phyloP scores from a whole-genome alignment of 2,329 filamentous ascomycete genomes.

The Erysiphe pisi region DNA sequence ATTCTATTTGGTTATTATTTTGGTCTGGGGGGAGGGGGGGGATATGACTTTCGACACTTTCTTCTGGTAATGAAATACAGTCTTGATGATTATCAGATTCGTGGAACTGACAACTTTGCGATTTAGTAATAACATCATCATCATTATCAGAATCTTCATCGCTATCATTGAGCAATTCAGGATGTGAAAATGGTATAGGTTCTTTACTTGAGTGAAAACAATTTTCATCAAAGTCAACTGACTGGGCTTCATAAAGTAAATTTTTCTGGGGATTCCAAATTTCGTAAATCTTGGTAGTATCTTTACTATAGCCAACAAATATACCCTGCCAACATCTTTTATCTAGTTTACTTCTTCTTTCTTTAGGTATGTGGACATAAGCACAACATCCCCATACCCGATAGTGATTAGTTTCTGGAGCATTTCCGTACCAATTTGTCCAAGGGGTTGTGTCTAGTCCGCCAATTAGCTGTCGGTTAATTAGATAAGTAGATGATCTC shows the following conservation, averaged over 20 bases:
- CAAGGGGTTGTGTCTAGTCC: neutral
- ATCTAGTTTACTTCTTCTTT: conserved; percentile 8
- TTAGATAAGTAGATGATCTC: neutral
- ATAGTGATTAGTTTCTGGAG: neutral
- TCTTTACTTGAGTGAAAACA: neutral
- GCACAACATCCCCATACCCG: neutral
- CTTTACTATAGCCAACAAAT: neutral
- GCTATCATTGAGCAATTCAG: neutral
- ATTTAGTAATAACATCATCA: neutral
- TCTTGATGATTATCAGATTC: neutral
- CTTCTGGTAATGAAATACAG: neutral
- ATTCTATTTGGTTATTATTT: neutral
- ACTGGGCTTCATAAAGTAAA: neutral
- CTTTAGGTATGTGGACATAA: neutral
- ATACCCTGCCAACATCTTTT: neutral
- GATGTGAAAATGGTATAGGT: neutral
- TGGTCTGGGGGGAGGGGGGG: neutral
- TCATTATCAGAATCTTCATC: neutral
- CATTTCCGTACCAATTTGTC: neutral
- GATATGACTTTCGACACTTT: neutral
- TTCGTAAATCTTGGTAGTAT: neutral
- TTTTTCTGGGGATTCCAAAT: neutral
- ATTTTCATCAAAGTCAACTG: neutral
- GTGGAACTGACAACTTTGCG: neutral
- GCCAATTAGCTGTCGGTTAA: neutral